Percentiles rank a stretch among this genome's conserved stretches.
Evolutionary conservation across 306 rosid genomes (phyloP).

Genomic region (Quercus mongolica): DNA sequence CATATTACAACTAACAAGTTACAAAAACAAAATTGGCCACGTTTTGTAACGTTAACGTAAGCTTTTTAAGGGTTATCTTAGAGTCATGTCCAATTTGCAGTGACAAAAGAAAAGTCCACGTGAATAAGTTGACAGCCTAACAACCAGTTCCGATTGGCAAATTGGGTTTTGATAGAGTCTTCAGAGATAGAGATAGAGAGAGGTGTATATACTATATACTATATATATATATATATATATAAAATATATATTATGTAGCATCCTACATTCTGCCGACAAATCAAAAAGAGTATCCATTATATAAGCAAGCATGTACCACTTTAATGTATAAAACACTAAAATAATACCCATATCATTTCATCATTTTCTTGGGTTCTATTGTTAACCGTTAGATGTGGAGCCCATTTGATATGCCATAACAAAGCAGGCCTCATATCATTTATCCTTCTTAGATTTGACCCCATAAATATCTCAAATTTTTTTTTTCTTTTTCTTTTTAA

Average conservation of each 20-base stretch:
- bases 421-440: too few species aligned
- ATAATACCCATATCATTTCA: background rate
- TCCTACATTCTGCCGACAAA: conserved; percentile 11
- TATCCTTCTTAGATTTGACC: too few species aligned
- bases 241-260: too few species aligned
- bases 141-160: background rate
- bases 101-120: background rate
- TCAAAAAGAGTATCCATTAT: background rate
- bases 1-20: background rate
- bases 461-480: background rate
- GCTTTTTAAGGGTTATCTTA: background rate
- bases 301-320: background rate
- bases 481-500: background rate
- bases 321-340: background rate
- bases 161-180: background rate
- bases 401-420: background rate
- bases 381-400: conserved; percentile 8
- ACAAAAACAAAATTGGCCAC: too few species aligned
- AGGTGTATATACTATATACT: too few species aligned
- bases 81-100: background rate
- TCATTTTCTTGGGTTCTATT: background rate
- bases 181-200: too few species aligned
- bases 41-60: too few species aligned
- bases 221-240: too few species aligned
- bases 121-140: background rate